phyloP scores from a whole-genome alignment of 2,329 filamentous ascomycete species.

The Geosmithia morbida region DNA sequence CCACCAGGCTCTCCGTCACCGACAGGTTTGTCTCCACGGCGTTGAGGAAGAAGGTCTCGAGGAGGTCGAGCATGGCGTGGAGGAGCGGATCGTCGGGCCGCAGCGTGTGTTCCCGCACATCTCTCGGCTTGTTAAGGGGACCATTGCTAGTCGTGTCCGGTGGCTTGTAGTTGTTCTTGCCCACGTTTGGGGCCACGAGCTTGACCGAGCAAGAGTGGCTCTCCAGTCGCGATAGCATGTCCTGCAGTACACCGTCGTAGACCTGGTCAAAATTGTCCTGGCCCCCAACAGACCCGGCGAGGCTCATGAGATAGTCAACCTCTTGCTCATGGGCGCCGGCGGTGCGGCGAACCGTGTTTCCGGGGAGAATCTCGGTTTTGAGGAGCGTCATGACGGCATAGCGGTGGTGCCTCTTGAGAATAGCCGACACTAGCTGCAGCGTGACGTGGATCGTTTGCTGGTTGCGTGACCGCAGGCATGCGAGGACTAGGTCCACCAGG shows the following conservation, averaged over 20 bases:
- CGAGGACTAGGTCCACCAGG: slow-evolving; percentile 76
- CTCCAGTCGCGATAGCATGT: slow-evolving; percentile 55
- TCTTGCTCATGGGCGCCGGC: slow-evolving; percentile 64
- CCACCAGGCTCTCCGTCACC: slow-evolving; percentile 70
- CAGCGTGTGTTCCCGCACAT: slow-evolving; percentile 45
- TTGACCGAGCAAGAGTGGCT: slow-evolving; percentile 59
- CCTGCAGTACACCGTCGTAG: slow-evolving; percentile 58
- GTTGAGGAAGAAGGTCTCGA: slow-evolving; percentile 78
- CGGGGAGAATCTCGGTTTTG: slow-evolving; percentile 44
- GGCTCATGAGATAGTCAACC: slow-evolving; percentile 52
- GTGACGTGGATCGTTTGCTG: slow-evolving; percentile 84
- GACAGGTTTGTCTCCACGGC: slow-evolving; percentile 83
- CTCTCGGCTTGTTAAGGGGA: slow-evolving; percentile 40
- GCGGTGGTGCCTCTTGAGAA: slow-evolving; percentile 74
- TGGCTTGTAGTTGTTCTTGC: slow-evolving; percentile 36
- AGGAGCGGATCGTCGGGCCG: slow-evolving; percentile 47
- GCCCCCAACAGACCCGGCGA: slow-evolving; percentile 55
- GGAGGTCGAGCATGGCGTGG: slow-evolving; percentile 51
- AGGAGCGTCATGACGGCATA: slow-evolving; percentile 72
- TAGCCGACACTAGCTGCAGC: slow-evolving; percentile 71
- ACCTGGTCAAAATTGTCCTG: slow-evolving; percentile 57
- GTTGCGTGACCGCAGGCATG: slow-evolving; percentile 72
- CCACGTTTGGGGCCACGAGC: slow-evolving; percentile 47
- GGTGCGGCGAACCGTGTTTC: slow-evolving; percentile 44
- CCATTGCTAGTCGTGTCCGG: slow-evolving; percentile 27